A percentile compares a stretch with the other conserved stretches of the same genome.
Conservation (phyloP, 331 rosid genomes). For the Erythrophleum ivorense region DNA sequence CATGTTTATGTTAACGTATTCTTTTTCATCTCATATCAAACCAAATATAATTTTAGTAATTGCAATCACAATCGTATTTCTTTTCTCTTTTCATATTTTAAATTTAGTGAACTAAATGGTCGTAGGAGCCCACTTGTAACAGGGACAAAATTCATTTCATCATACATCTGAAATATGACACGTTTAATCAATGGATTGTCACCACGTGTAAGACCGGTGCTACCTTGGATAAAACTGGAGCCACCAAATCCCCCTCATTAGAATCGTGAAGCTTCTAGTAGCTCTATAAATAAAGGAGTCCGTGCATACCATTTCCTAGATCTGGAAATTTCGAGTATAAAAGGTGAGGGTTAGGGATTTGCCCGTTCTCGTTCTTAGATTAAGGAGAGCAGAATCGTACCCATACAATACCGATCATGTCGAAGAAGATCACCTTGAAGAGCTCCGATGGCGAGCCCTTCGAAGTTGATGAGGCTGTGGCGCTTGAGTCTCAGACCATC, state of each 20-base stretch:
- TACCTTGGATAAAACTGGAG: background rate
- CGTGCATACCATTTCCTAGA: too few species aligned
- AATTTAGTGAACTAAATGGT: too few species aligned
- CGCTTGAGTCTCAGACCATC: conserved; percentile 76
- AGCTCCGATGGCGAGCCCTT: conserved; percentile 82
- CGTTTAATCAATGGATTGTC: background rate
- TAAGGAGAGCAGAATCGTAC: background rate
- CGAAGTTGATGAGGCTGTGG: conserved; percentile 76
- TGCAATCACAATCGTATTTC: too few species aligned
- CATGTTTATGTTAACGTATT: too few species aligned
- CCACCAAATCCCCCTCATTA: background rate
- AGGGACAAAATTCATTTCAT: background rate
- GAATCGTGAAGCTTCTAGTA: background rate
- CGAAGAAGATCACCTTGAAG: conserved; percentile 67
- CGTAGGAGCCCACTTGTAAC: too few species aligned
- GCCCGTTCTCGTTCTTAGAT: too few species aligned
- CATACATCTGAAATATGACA: background rate
- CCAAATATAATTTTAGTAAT: too few species aligned
- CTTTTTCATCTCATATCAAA: too few species aligned
- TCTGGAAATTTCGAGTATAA: background rate
- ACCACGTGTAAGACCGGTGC: conserved; percentile 12
- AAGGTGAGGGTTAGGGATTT: conserved; percentile 44
- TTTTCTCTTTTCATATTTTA: too few species aligned
- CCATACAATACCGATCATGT: background rate
- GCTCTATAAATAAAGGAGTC: conserved; percentile 28